Evolutionary conservation across 2,329 filamentous ascomycete species (phyloP), one percentile per base, ranked within the genome.

Genomic region (Pestalotiopsis fici): DNA sequence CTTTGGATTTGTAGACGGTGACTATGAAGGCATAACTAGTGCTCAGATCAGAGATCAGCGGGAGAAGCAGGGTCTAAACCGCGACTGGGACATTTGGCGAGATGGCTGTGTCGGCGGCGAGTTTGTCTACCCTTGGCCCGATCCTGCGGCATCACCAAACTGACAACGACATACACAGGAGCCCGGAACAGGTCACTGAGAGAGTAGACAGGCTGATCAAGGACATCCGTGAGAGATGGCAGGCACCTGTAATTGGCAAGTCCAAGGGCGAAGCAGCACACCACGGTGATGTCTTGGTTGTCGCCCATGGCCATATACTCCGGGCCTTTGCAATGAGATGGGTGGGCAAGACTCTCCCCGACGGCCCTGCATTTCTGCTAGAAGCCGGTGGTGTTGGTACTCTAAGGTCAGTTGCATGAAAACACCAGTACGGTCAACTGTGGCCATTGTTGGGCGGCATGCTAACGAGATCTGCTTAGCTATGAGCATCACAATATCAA

Each of bases 281-380:
- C 11, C 87, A 78, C 18, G 82, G 87, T 18, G 93, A 95, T 78
- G 88, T 95, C 21, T 79, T 95, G 27, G 85, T 97, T 61, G 93
- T 98, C 5, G 95, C 93, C 25, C 95, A 98, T 77, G 95, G 95
- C 0, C 95, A 97, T 81, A 95, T 97, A 66, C 82, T 98, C 65
- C 86, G 95, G 18, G 93, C 93, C 0, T 94, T 98, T 78, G 94
- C 95, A 6, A 93, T 95, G 84, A 86, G 94, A 37, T 98, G 95
- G 95, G 87, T 90, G 0, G 88, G 89, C 0, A 92, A 92, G 81
- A 84, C 88, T 13, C 83, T 98, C 67, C 87, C 88, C 65, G 90
- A 94, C 62, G 94, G 92, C 7, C 92, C 93, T 50, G 88, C 90
- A 5, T 89, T 98, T 77, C 84, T 97, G 69, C 82, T 98, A n/a